Percentiles rank a stretch among this genome's conserved stretches.
phyloP scores from a whole-genome alignment of 1,139 yeast species.

The Casaregolazyma lundiana region DNA sequence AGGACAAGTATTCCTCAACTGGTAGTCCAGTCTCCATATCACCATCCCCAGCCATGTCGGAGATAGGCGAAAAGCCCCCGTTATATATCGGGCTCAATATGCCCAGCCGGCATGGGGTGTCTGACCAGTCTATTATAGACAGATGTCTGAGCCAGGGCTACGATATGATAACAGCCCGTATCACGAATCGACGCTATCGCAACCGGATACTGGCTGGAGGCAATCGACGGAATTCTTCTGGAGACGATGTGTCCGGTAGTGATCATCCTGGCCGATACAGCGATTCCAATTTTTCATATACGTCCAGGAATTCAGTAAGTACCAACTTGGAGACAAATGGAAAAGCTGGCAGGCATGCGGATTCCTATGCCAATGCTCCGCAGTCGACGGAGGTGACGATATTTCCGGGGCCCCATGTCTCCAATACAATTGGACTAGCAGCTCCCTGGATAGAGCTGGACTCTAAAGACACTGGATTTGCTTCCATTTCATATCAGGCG shows the following conservation, averaged over 20 bases:
- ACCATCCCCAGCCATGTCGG: conserved; percentile 5
- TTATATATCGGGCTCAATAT: conserved; percentile 35
- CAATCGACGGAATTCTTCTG: conserved; percentile 3
- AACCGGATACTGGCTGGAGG: conserved; percentile 25
- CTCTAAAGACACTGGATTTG: conserved; percentile 42
- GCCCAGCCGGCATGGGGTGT: conserved; percentile 32
- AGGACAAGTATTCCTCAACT: no score
- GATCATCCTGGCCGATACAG: conserved; percentile 1
- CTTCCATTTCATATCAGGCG: conserved; percentile 52
- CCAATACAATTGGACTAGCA: conserved; percentile 46
- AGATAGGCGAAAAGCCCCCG: conserved; percentile 5
- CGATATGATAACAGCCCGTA: conserved; percentile 36
- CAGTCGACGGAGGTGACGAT: conserved; percentile 30
- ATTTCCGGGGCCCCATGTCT: conserved; percentile 37
- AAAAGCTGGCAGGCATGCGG: not conserved
- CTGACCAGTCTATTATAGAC: conserved; percentile 30
- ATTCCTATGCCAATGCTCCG: conserved; percentile 20
- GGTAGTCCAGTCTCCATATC: no score
- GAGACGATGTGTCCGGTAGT: conserved; percentile 5
- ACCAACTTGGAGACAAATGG: conserved; percentile 7
- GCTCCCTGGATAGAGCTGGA: conserved; percentile 66
- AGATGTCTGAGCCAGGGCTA: conserved; percentile 32
- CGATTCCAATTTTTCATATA: conserved; percentile 1
- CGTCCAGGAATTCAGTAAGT: conserved; percentile 3
- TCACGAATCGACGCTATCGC: conserved; percentile 32